Evolutionary conservation across 495 filamentous ascomycete species (phyloP).

Genomic region (Chaetomium cochliodes): DNA sequence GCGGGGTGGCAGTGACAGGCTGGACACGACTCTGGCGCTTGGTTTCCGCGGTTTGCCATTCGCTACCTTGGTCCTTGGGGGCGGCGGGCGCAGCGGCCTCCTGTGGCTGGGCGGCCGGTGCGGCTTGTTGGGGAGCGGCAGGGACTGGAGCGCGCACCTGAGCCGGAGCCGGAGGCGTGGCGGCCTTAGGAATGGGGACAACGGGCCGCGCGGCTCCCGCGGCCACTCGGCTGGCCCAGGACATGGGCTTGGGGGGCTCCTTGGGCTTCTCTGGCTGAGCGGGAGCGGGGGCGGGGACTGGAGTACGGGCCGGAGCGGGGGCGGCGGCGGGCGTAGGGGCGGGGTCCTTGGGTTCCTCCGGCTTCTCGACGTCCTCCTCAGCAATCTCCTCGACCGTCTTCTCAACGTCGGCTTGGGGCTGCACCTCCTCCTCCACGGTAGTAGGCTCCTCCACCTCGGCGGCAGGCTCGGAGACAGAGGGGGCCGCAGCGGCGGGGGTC

Average conservation of each 20-base stretch:
- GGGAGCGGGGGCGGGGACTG: slow-evolving; percentile 42
- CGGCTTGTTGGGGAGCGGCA: slow-evolving; percentile 41
- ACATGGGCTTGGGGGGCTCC: slow-evolving; percentile 64
- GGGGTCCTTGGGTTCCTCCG: slow-evolving; percentile 59
- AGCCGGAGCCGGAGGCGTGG: slow-evolving; percentile 42
- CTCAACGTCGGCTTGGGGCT: slow-evolving; percentile 38
- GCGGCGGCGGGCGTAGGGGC: slow-evolving; percentile 55
- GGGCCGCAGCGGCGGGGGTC: slow-evolving; percentile 42
- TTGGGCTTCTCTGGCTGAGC: slow-evolving; percentile 41
- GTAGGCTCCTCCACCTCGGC: slow-evolving; percentile 47
- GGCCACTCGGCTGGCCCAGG: slow-evolving; percentile 80
- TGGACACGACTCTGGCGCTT: slow-evolving; percentile 72
- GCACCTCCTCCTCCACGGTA: slow-evolving; percentile 46
- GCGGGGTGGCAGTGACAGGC: slow-evolving; percentile 47
- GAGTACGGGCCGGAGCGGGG: slow-evolving; percentile 44
- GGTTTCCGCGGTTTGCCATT: slow-evolving; percentile 84
- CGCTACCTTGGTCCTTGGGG: slow-evolving; percentile 50
- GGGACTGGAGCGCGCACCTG: slow-evolving; percentile 32
- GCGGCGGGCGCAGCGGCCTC: slow-evolving; percentile 34
- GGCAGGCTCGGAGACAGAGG: slow-evolving; percentile 47
- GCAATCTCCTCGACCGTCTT: slow-evolving; percentile 44
- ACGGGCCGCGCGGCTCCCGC: slow-evolving; percentile 47
- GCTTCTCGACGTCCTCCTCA: slow-evolving; percentile 49
- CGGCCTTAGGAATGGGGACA: slow-evolving; percentile 46
- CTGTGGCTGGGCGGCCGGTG: slow-evolving; percentile 35